phyloP scores from a whole-genome alignment of 2,329 filamentous ascomycete genomes.

The Botryosphaeria dothidea region DNA sequence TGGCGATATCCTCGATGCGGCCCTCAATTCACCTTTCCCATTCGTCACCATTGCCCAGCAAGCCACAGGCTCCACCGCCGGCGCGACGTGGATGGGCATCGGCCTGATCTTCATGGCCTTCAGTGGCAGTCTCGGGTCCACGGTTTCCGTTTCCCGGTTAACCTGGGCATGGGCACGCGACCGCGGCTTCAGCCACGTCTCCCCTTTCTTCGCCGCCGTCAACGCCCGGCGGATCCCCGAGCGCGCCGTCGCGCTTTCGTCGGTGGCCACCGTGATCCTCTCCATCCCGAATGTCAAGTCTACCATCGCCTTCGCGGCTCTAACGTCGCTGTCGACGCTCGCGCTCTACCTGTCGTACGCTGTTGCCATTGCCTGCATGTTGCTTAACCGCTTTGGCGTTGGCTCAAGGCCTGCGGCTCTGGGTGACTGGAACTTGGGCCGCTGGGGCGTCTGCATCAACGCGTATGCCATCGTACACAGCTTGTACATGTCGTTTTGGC shows the following conservation, averaged over 20 bases:
- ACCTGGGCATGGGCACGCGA: no score
- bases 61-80: conserved; percentile 36
- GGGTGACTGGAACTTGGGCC: conserved; percentile 20
- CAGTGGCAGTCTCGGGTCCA: conserved; percentile 37
- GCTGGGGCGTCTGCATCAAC: conserved; percentile 18
- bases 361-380: conserved; percentile 39
- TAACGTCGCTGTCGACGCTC: conserved; percentile 41
- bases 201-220: conserved; percentile 34
- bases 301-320: conserved; percentile 41
- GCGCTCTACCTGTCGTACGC: conserved; percentile 43
- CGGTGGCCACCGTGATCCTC: conserved; percentile 34
- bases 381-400: conserved; percentile 33
- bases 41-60: conserved; percentile 44
- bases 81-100: conserved; percentile 40
- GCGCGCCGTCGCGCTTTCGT: conserved; percentile 39
- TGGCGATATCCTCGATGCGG: conserved; percentile 31
- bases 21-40: conserved; percentile 35
- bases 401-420: not conserved
- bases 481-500: conserved; percentile 16
- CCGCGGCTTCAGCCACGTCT: no score
- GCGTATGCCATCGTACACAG: conserved; percentile 19
- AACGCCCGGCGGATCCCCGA: conserved; percentile 35
- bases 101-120: conserved; percentile 37
- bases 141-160: no score
- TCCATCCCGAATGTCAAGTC: conserved; percentile 43